phyloP scores from a whole-genome alignment of 257 asterid species.

The Anisodus acutangulus region DNA sequence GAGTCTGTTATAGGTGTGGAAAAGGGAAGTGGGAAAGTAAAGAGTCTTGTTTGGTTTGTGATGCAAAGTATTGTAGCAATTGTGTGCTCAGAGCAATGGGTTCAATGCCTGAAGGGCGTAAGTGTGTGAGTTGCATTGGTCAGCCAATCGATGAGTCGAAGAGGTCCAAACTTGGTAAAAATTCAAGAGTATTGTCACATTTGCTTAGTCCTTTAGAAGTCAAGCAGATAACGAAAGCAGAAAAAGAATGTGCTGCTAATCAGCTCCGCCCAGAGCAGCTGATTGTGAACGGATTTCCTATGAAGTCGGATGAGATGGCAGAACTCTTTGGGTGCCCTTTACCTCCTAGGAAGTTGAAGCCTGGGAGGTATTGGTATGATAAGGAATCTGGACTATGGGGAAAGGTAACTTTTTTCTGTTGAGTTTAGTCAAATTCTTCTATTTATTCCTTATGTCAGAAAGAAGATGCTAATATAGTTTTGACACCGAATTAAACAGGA shows the following conservation, averaged over 20 bases:
- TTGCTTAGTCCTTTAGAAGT: conserved; percentile 90
- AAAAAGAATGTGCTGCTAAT: conserved; percentile 84
- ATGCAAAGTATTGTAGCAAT: conserved; percentile 76
- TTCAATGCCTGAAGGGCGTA: conserved; percentile 97
- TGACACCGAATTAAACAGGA: conserved; percentile 56
- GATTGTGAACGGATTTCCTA: conserved; percentile 76
- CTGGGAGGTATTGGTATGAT: conserved; percentile 94
- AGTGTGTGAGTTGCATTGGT: conserved; percentile 87
- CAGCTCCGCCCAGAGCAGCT: conserved; percentile 94
- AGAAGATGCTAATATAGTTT: conserved; percentile 38
- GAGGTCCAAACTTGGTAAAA: conserved; percentile 70
- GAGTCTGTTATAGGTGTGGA: conserved; percentile 83
- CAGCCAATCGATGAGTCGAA: conserved; percentile 84
- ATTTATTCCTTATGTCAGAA: conserved; percentile 19
- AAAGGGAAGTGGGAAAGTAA: conserved; percentile 90
- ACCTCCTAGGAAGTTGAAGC: conserved; percentile 83
- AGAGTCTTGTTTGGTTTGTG: conserved; percentile 86
- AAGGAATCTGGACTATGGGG: conserved; percentile 97
- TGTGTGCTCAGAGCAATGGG: conserved; percentile 99
- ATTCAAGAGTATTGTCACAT: conserved; percentile 70
- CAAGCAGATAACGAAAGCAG: conserved; percentile 87
- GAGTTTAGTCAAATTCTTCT: conserved; percentile 29
- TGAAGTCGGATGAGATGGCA: conserved; percentile 81
- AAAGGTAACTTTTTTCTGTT: conserved; percentile 53
- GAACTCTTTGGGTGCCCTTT: conserved; percentile 83